Percentiles rank a stretch among this genome's conserved stretches.
These are phyloP conservation scores for Leptographium radiaticola DNA, from an alignment of 2,329 filamentous ascomycete genomes.

Conservation along the genomic window DNA sequence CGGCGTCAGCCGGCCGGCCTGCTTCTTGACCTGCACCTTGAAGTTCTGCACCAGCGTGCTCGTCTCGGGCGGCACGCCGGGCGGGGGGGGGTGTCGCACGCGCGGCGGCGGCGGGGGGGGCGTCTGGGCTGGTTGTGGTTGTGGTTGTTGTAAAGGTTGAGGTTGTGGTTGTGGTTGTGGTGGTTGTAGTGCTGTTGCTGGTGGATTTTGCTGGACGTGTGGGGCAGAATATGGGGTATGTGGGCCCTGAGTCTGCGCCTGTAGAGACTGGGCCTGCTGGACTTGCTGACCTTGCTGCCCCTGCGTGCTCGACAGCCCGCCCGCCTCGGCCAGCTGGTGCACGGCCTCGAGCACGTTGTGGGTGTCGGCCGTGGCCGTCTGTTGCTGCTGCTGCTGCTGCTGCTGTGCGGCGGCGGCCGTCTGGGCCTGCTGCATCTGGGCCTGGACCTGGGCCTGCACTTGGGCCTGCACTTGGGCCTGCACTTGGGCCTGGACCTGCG, in stretches of 20 bases:
- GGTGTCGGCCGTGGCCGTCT: background rate
- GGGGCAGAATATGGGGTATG: no score
- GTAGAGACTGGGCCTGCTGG: background rate
- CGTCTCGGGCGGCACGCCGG: constrained; percentile 16
- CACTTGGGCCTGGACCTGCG: no score
- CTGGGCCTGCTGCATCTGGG: background rate
- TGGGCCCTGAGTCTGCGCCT: no score
- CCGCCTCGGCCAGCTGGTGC: background rate
- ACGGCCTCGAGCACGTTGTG: background rate
- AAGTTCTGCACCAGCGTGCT: constrained; percentile 29
- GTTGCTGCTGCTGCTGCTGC: constrained; percentile 15
- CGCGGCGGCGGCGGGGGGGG: background rate
- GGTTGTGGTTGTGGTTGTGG: background rate
- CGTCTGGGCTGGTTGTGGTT: background rate
- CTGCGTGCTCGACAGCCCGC: background rate
- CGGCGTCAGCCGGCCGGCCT: constrained; percentile 25
- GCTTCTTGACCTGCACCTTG: constrained; percentile 32
- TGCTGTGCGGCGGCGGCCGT: constrained; percentile 10
- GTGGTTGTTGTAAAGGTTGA: background rate
- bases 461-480: background rate
- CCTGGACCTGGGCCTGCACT: background rate
- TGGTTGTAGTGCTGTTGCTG: background rate
- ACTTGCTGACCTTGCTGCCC: background rate
- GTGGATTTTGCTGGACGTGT: background rate
- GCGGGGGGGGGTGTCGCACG: background rate